These are phyloP conservation scores for Annulohypoxylon bovei DNA, from an alignment of 495 filamentous ascomycete species.

Conservation along the genomic window DNA sequence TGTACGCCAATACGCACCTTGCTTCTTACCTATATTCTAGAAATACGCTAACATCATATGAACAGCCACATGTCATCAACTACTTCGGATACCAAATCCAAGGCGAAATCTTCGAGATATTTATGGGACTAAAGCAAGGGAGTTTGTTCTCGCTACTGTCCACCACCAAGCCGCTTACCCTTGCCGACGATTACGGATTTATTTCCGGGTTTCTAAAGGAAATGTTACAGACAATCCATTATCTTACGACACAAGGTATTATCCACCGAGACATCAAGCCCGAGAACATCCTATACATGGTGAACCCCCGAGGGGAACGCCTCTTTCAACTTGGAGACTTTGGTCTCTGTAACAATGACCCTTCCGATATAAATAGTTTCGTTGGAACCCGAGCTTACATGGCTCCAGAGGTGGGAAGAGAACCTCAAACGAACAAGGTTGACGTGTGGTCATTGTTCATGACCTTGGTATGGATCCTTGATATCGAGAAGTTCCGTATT, in stretches of 20 bases:
- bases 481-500: not conserved
- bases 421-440: constrained; percentile 11
- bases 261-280: constrained; percentile 80
- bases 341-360: constrained; percentile 23
- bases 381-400: constrained; percentile 25
- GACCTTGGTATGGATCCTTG: constrained; percentile 13
- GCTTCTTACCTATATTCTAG: not conserved
- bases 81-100: not conserved
- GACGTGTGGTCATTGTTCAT: constrained; percentile 47
- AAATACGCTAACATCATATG: not conserved
- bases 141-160: not conserved
- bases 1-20: not conserved
- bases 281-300: constrained; percentile 68
- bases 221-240: constrained; percentile 42
- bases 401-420: constrained; percentile 34
- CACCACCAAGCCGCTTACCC: not conserved
- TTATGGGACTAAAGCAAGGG: not conserved
- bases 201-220: not conserved
- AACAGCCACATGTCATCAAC: not conserved
- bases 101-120: not conserved
- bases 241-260: constrained; percentile 56
- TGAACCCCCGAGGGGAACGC: not conserved
- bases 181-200: not conserved
- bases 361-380: not conserved
- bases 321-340: constrained; percentile 41